phyloP scores from a whole-genome alignment of 164 flowering plant genomes.

The Stephania cephalantha region DNA sequence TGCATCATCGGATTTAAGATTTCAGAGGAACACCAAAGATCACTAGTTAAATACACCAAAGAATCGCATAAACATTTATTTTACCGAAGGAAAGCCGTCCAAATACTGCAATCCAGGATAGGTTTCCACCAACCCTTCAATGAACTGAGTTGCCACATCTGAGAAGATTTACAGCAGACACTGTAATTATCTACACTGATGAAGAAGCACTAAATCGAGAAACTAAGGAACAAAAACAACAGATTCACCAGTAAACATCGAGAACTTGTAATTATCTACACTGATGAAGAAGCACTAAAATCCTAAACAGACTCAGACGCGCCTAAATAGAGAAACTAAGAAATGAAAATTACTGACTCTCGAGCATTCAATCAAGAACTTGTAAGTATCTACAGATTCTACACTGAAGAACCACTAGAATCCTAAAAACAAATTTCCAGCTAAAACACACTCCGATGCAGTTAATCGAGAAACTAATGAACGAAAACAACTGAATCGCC shows the following conservation, averaged over 20 bases:
- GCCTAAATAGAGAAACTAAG: too few relatives aligned
- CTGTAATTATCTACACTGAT: not conserved
- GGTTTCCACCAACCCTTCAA: slow-evolving; percentile 88
- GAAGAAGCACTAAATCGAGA: not conserved
- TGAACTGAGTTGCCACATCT: slow-evolving; percentile 93
- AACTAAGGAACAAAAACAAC: too few relatives aligned
- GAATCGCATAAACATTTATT: not conserved
- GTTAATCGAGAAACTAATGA: too few relatives aligned
- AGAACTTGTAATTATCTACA: not conserved
- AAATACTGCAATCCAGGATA: slow-evolving; percentile 82
- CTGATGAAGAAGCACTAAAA: not conserved
- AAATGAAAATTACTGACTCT: not conserved
- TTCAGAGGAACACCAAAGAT: not conserved
- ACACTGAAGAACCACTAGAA: too few relatives aligned
- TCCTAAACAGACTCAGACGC: not conserved
- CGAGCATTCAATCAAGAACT: not conserved
- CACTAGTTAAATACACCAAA: not conserved
- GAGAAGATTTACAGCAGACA: slow-evolving; percentile 11
- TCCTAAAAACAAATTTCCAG: too few relatives aligned
- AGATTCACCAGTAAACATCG: too few relatives aligned
- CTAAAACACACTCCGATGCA: too few relatives aligned
- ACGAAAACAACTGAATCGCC: too few relatives aligned
- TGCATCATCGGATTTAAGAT: slow-evolving; percentile 17
- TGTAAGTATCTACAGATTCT: too few relatives aligned
- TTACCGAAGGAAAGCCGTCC: slow-evolving; percentile 91